phyloP scores from a whole-genome alignment of 169 alveolate genomes.

The Ichthyophthirius multifiliis region DNA sequence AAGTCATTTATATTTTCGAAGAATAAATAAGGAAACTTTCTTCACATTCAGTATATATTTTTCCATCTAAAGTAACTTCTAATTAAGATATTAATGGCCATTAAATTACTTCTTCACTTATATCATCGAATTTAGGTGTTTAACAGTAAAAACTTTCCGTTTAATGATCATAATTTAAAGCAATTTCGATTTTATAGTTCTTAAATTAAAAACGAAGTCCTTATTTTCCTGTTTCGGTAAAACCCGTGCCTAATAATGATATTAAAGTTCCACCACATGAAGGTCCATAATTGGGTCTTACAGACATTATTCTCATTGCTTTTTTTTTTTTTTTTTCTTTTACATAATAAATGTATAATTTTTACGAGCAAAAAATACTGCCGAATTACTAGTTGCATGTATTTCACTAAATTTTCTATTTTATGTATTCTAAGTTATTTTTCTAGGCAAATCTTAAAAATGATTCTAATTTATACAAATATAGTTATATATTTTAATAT shows the following conservation, averaged over 20 bases:
- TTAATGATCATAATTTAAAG: constrained; percentile 65
- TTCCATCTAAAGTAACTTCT: constrained; percentile 87
- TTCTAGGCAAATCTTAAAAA: constrained; percentile 62
- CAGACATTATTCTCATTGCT: constrained; percentile 81
- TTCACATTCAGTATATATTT: constrained; percentile 80
- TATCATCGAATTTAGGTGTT: constrained; percentile 84
- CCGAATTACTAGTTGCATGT: constrained; percentile 72
- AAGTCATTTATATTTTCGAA: constrained; percentile 37
- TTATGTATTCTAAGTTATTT: constrained; percentile 63
- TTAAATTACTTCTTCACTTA: constrained; percentile 47
- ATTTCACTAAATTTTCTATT: constrained; percentile 80
- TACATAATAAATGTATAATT: not conserved
- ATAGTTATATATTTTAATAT: no score
- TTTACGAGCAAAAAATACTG: constrained; percentile 69
- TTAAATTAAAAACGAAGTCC: constrained; percentile 79
- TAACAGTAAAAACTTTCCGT: constrained; percentile 67
- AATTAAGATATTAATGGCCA: constrained; percentile 77
- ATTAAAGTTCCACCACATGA: constrained; percentile 83
- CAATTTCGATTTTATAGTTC: constrained; percentile 68
- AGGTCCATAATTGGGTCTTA: constrained; percentile 87
- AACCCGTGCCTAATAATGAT: constrained; percentile 83
- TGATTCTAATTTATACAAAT: not conserved
- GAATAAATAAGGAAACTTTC: constrained; percentile 70
- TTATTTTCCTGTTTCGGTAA: constrained; percentile 75
- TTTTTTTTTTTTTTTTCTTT: not conserved